Percentiles rank a stretch among this genome's conserved stretches.
Conservation (phyloP, 164 flowering plant genomes). For the Macadamia tetraphylla region DNA sequence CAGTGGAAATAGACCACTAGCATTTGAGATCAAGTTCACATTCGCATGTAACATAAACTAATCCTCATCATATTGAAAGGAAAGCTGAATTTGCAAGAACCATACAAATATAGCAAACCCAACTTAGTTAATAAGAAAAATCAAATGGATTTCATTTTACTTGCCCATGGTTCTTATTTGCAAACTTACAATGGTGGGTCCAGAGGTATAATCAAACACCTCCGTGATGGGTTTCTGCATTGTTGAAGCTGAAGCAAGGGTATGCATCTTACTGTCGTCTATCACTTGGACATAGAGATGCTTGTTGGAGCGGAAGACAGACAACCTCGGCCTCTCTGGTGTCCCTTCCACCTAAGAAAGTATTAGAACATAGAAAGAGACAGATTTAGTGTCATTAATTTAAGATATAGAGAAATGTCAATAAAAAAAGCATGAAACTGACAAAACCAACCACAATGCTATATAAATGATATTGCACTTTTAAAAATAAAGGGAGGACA, state of each 20-base stretch:
- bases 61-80: not conserved
- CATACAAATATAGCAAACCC: not conserved
- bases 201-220: slow-evolving; percentile 53
- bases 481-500: not conserved
- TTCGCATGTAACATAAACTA: too few relatives aligned
- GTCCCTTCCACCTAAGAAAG: slow-evolving; percentile 77
- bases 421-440: not conserved
- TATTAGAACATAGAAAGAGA: slow-evolving; percentile 1
- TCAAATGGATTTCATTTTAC: not conserved
- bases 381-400: not conserved
- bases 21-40: too few relatives aligned
- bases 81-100: not conserved
- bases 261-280: slow-evolving; percentile 95
- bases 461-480: not conserved
- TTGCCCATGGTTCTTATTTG: not conserved
- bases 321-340: slow-evolving; percentile 85
- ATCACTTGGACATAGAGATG: slow-evolving; percentile 91
- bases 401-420: too few relatives aligned
- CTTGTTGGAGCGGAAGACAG: slow-evolving; percentile 91
- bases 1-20: not conserved
- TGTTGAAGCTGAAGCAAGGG: slow-evolving; percentile 91
- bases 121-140: not conserved
- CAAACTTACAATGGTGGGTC: slow-evolving; percentile 83
- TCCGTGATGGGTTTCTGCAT: slow-evolving; percentile 78
- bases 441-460: too few relatives aligned